Percentiles rank a stretch among this genome's conserved stretches.
Evolutionary conservation across 257 asterid species (phyloP).

Genomic region (Capsicum baccatum): DNA sequence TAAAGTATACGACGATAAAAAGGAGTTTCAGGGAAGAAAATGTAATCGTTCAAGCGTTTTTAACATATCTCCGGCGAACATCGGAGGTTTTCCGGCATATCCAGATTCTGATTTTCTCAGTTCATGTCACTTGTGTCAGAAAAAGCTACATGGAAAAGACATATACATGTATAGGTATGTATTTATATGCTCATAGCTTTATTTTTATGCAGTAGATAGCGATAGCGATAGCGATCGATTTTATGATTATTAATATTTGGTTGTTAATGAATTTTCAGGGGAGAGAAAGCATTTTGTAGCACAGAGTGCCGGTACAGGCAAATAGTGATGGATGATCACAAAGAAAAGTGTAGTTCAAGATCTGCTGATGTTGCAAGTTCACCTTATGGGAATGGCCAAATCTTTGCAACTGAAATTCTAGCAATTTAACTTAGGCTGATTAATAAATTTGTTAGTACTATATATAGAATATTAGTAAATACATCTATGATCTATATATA

Average conservation of each 20-base stretch:
- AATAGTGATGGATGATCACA: constrained; percentile 72
- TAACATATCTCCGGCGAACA: constrained; percentile 65
- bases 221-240: too few relatives aligned
- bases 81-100: constrained; percentile 34
- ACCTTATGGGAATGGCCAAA: constrained; percentile 52
- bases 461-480: background rate
- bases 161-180: constrained; percentile 90
- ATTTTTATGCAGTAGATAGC: background rate
- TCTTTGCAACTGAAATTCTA: constrained; percentile 66
- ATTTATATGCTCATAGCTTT: background rate
- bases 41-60: constrained; percentile 52
- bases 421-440: constrained; percentile 43
- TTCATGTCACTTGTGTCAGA: constrained; percentile 70
- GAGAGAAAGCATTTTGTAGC: constrained; percentile 93
- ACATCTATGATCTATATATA: constrained; percentile 31
- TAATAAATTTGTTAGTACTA: background rate
- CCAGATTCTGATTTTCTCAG: constrained; percentile 76
- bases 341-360: constrained; percentile 59
- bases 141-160: constrained; percentile 80
- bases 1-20: constrained; percentile 54
- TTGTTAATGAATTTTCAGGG: constrained; percentile 54
- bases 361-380: constrained; percentile 37
- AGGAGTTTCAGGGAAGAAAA: background rate
- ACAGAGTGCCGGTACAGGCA: constrained; percentile 81
- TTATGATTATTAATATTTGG: too few relatives aligned